Base-by-base conservation (phyloP, 2,329 filamentous ascomycete genomes). In the Ophiostoma perfectum region DNA sequence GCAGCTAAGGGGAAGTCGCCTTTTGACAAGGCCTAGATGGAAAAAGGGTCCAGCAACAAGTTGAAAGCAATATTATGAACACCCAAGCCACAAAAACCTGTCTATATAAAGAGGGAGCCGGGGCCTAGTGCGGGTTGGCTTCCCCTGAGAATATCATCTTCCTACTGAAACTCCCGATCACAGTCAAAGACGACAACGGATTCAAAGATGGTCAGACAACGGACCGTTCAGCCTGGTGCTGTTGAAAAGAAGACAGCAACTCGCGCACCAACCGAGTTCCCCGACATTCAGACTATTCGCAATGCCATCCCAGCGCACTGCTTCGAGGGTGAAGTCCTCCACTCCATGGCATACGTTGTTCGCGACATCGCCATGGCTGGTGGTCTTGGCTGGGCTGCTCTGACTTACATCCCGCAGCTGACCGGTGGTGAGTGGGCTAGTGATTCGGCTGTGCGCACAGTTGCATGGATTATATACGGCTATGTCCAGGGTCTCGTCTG, bases 271-370 rank as follows among this genome's bases (percentile, higher is more conserved):
- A 44, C 5, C n/a, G 63, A 45, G 71, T 79, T 81, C 70, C 81
- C 81, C 62, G 81, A 83, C 77, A 96, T 99, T 85, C 96, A 97
- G 84, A 87, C 98, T 77, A 95, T 99, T 77, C 89, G 92, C 76
- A 90, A 97, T 81, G 94, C 94, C 78, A 99, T 99, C 73, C 95
- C 95, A 72, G 92, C 93, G 80, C 95, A 97, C 84, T 99, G 95
- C 86, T 98, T 90, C 79, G 85, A 97, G 83, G 89, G 95, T 71
- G 96, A 92, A 66, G 90, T 86, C 70, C 77, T 86, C 73, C 87
- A 81, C 72, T 90, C 93, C 73, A 83, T 97, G 77, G 81, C 78
- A 76, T 98, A 98, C 80, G 93, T 98, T 75, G 85, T 88, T 76
- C 89, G 94, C 71, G 95, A 99, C 79, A 78, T 96, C 65, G 80